Base-by-base conservation (phyloP, 1,139 yeast species). In the Hyphopichia buzzinii region DNA sequence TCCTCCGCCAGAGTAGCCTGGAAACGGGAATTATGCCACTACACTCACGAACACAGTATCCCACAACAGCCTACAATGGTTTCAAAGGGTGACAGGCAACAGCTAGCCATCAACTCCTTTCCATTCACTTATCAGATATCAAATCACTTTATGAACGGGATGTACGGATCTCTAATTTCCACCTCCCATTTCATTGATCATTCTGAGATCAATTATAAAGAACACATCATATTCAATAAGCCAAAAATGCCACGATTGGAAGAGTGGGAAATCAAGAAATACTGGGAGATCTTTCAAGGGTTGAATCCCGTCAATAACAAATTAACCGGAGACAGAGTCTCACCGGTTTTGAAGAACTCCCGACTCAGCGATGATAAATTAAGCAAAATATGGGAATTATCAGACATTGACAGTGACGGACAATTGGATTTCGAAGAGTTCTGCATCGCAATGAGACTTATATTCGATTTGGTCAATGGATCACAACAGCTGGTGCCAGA, bases 211-310 rank as follows among this genome's bases (percentile, higher is more conserved):
- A 27, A 12, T 27, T 11, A 13, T 7, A 27, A 4, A 5, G 19
- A 27, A 13, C 4, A 12, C 5, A 12, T 8, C 4, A 13, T 16
- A n/a, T n/a, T n/a, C n/a, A n/a, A n/a, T n/a, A n/a, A n/a, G n/a
- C n/a, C n/a, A n/a, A 30, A 13, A 26, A 69, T 70, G 75, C 82
- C 83, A 29, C 81, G 85, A 48, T 68, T 89, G 44, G 96, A 88
- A 61, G 95, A 89, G 52, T 87, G 95, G 83, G 97, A 90, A 62
- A 88, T 90, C 50, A 85, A 87, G 56, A 89, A 90, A 64, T 92
- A 88, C 70, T 92, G 97, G 97, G 96, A 92, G 61, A 89, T 92
- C 39, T 92, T 92, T 68, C 81, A 85, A 47, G 96, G 96, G 8
- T 75, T 92, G 49, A 77, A 78, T 44, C 98, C 98, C 0, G 77